These are phyloP conservation scores for Penicillium cosmopolitanum DNA, from an alignment of 495 filamentous ascomycete genomes.

Conservation along the genomic window DNA sequence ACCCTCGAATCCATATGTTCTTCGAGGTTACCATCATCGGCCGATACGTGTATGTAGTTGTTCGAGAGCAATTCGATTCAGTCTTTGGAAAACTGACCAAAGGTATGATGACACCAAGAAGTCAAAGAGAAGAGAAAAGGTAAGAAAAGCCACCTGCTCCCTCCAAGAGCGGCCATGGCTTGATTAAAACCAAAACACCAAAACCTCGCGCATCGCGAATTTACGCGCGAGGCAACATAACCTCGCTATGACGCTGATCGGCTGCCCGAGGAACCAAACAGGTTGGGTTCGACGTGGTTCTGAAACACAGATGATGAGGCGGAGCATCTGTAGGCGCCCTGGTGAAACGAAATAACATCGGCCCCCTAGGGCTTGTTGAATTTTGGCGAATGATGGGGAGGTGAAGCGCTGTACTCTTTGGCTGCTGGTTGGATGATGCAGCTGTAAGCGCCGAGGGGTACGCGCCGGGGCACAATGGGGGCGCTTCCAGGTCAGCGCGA, in stretches of 20 bases:
- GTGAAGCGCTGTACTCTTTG: constrained; percentile 22
- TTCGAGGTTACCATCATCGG: constrained; percentile 32
- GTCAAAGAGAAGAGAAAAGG: constrained; percentile 14
- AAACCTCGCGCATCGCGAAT: constrained; percentile 12
- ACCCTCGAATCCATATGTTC: constrained; percentile 30
- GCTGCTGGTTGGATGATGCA: constrained; percentile 24
- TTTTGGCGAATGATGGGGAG: constrained; percentile 14
- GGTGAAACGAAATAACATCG: constrained; percentile 40
- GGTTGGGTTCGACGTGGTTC: constrained; percentile 4
- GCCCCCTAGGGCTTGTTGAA: background rate
- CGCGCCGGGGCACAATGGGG: constrained; percentile 41
- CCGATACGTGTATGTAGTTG: background rate
- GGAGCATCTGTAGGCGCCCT: constrained; percentile 37
- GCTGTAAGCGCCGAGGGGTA: constrained; percentile 28
- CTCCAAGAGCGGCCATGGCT: constrained; percentile 3
- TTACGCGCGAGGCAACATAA: constrained; percentile 24
- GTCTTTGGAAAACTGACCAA: background rate
- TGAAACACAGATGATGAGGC: constrained; percentile 35
- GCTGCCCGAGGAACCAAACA: constrained; percentile 12
- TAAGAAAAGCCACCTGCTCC: background rate
- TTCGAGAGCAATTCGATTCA: no score
- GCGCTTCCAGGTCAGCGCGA: constrained; percentile 24
- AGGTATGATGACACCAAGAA: background rate
- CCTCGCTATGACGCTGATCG: constrained; percentile 19
- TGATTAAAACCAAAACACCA: constrained; percentile 26